These are phyloP conservation scores for Zymoseptoria crescenta DNA, from an alignment of 2,329 filamentous ascomycete species.

Conservation along the genomic window DNA sequence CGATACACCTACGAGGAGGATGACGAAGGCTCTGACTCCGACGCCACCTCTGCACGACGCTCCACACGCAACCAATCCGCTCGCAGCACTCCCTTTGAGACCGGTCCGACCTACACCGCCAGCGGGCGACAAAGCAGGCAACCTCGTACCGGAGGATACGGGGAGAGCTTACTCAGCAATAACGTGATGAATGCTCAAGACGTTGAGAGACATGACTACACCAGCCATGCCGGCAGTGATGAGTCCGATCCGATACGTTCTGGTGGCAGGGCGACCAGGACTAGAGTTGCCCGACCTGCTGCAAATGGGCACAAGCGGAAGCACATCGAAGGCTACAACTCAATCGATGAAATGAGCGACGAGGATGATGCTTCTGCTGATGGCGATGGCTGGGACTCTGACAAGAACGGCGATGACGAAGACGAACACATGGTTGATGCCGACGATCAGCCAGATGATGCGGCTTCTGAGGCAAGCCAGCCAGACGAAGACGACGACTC, in stretches of 20 bases:
- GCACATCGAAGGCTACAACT: slow-evolving; percentile 49
- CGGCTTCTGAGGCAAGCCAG: slow-evolving; percentile 42
- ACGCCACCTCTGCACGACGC: slow-evolving; percentile 55
- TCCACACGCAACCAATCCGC: slow-evolving; percentile 54
- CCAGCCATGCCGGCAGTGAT: slow-evolving; percentile 35
- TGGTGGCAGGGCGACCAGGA: slow-evolving; percentile 33
- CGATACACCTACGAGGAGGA: slow-evolving; percentile 93
- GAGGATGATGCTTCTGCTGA: slow-evolving; percentile 50
- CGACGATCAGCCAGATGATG: slow-evolving; percentile 49
- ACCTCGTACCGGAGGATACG: slow-evolving; percentile 55
- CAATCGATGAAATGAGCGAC: slow-evolving; percentile 57
- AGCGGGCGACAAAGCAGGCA: slow-evolving; percentile 80
- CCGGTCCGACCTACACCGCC: slow-evolving; percentile 62
- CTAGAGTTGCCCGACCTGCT: slow-evolving; percentile 19
- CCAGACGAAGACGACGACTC: slow-evolving; percentile 29
- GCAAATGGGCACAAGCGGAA: slow-evolving; percentile 37
- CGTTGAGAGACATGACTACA: slow-evolving; percentile 24
- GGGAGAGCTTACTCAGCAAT: slow-evolving; percentile 52
- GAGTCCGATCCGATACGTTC: slow-evolving; percentile 38
- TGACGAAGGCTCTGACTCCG: slow-evolving; percentile 59
- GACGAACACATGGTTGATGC: slow-evolving; percentile 40
- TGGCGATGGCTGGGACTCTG: slow-evolving; percentile 63
- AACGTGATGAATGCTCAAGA: slow-evolving; percentile 36
- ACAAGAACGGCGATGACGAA: slow-evolving; percentile 61
- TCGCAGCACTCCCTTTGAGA: slow-evolving; percentile 64